phyloP scores from a whole-genome alignment of 306 rosid species.

The Sicyos edulis region DNA sequence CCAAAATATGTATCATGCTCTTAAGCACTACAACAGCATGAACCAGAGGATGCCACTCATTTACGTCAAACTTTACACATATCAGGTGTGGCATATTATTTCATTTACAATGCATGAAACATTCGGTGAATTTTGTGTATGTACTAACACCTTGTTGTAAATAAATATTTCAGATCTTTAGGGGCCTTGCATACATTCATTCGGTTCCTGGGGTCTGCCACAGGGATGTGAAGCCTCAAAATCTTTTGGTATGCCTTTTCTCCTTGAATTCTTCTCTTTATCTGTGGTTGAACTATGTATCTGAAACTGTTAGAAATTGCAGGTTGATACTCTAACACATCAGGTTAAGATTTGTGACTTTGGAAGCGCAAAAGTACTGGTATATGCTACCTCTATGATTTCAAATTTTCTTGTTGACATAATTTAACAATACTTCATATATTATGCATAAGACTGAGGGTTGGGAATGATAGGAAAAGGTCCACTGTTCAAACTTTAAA shows the following conservation, averaged over 20 bases:
- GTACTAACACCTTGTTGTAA: slow-evolving; percentile 19
- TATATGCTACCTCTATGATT: slow-evolving; percentile 32
- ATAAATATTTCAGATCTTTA: slow-evolving; percentile 55
- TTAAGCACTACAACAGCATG: slow-evolving; percentile 68
- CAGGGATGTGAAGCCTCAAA: slow-evolving; percentile 94
- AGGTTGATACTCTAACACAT: slow-evolving; percentile 91
- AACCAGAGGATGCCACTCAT: no score
- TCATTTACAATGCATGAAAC: background rate
- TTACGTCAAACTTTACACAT: slow-evolving; percentile 49
- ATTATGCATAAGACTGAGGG: background rate
- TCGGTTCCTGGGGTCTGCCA: slow-evolving; percentile 85
- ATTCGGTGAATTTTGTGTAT: background rate
- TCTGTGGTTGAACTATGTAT: slow-evolving; percentile 6
- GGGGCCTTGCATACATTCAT: slow-evolving; percentile 93
- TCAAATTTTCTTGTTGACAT: background rate
- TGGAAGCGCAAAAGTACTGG: slow-evolving; percentile 95
- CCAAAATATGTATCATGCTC: slow-evolving; percentile 76
- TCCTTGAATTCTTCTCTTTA: slow-evolving; percentile 4
- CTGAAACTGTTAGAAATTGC: slow-evolving; percentile 24
- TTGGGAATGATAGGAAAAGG: background rate
- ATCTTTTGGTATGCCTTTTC: slow-evolving; percentile 61
- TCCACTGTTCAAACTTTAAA: background rate
- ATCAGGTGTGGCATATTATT: slow-evolving; percentile 56
- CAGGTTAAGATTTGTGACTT: slow-evolving; percentile 93
- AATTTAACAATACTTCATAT: background rate